Percentiles rank a stretch among this genome's conserved stretches.
These are phyloP conservation scores for Cyberlindnera galapagoensis DNA, from an alignment of 805 yeast genomes.

Conservation along the genomic window DNA sequence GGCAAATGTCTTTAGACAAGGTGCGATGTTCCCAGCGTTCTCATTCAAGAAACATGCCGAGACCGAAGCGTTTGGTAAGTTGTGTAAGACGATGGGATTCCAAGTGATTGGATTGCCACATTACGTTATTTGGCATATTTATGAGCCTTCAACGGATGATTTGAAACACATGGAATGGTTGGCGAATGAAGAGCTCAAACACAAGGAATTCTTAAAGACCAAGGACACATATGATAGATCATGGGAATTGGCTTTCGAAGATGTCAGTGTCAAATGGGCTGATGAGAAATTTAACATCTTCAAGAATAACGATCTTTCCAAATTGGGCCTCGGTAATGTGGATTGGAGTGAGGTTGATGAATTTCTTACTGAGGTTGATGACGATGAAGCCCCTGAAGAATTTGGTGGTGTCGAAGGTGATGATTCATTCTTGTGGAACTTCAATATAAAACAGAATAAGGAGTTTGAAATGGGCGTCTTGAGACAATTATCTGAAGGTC, in stretches of 20 bases:
- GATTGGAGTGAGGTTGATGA: constrained; percentile 66
- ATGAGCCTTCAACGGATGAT: constrained; percentile 93
- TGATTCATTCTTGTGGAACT: constrained; percentile 18
- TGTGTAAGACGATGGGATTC: constrained; percentile 81
- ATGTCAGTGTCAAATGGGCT: constrained; percentile 67
- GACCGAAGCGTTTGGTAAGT: constrained; percentile 93
- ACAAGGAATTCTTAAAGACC: constrained; percentile 53
- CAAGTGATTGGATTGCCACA: constrained; percentile 88
- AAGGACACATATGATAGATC: constrained; percentile 61
- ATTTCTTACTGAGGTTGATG: constrained; percentile 22
- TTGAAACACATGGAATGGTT: constrained; percentile 83
- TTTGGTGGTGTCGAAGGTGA: constrained; percentile 7
- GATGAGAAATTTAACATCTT: constrained; percentile 63
- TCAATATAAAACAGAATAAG: constrained; percentile 14
- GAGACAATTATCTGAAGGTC: constrained; percentile 15
- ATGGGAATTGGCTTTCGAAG: constrained; percentile 75
- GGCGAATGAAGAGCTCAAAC: constrained; percentile 72
- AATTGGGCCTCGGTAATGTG: constrained; percentile 42
- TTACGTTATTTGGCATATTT: constrained; percentile 93
- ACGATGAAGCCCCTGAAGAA: constrained; percentile 10
- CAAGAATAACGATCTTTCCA: constrained; percentile 66
- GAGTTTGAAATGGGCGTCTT: constrained; percentile 18
- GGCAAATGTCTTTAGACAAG: constrained; percentile 79
- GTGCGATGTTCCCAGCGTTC: constrained; percentile 95
- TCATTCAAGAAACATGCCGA: constrained; percentile 96